Percentiles rank a stretch among this genome's conserved stretches.
phyloP scores from a whole-genome alignment of 129 eudicot species.

The carrot (Daucus carota) region DH1_v3.0 NC_030381.2:45760001-45760500 shows the following conservation, averaged over 20 bases:
- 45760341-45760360: background rate
- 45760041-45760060: too few species aligned
- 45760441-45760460: background rate
- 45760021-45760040: too few species aligned
- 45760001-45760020: too few species aligned
- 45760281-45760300: background rate
- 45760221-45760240: background rate
- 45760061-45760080: too few species aligned
- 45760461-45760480: background rate
- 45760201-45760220: background rate
- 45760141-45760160: too few species aligned
- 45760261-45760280: background rate
- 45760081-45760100: too few species aligned
- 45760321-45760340: background rate
- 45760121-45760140: too few species aligned
- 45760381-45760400: background rate
- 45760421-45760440: background rate
- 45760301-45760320: background rate
- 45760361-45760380: background rate
- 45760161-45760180: too few species aligned
- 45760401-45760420: background rate
- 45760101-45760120: too few species aligned
- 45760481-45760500: background rate
- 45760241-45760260: background rate
- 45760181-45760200: background rate